Percentiles rank a stretch among this genome's conserved stretches.
Conservation (phyloP, 169 alveolate genomes). For the Plasmodium vivax region DNA sequence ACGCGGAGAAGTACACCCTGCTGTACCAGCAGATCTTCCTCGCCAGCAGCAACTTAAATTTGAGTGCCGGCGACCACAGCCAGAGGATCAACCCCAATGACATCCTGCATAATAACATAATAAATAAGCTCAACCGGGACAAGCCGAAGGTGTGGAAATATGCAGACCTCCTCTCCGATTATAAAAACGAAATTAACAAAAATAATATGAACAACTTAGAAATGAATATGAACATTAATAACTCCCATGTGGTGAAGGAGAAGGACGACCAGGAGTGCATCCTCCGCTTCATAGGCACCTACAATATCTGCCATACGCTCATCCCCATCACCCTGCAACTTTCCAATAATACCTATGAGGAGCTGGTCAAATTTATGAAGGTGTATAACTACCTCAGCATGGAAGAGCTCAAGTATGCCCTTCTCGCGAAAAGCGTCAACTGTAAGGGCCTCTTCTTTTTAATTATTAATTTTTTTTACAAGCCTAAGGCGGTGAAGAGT, state of each 20-base stretch:
- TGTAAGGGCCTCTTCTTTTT: constrained; percentile 84
- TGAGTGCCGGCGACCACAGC: constrained; percentile 8
- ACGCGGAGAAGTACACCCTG: constrained; percentile 57
- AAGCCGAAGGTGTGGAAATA: constrained; percentile 14
- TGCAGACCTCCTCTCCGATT: constrained; percentile 31
- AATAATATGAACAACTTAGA: constrained; percentile 65
- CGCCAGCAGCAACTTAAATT: constrained; percentile 42
- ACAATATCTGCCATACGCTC: constrained; percentile 43
- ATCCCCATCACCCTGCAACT: constrained; percentile 56
- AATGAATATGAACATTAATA: constrained; percentile 63
- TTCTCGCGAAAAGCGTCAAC: constrained; percentile 78
- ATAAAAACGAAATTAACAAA: constrained; percentile 61
- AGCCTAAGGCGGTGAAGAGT: constrained; percentile 78
- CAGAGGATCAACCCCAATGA: constrained; percentile 22
- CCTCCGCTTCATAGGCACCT: constrained; percentile 51
- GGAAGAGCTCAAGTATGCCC: constrained; percentile 80
- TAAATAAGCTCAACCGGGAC: constrained; percentile 11
- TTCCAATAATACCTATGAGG: constrained; percentile 53
- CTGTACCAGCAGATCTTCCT: constrained; percentile 44
- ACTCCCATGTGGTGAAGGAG: constrained; percentile 34
- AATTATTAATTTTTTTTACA: constrained; percentile 79
- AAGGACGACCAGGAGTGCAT: constrained; percentile 71
- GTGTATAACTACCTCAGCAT: constrained; percentile 62
- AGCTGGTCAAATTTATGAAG: constrained; percentile 50
- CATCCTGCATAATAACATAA: constrained; percentile 54